Evolutionary conservation across 1,139 yeast genomes (phyloP).

Genomic region (Eremothecium gossypii): DNA sequence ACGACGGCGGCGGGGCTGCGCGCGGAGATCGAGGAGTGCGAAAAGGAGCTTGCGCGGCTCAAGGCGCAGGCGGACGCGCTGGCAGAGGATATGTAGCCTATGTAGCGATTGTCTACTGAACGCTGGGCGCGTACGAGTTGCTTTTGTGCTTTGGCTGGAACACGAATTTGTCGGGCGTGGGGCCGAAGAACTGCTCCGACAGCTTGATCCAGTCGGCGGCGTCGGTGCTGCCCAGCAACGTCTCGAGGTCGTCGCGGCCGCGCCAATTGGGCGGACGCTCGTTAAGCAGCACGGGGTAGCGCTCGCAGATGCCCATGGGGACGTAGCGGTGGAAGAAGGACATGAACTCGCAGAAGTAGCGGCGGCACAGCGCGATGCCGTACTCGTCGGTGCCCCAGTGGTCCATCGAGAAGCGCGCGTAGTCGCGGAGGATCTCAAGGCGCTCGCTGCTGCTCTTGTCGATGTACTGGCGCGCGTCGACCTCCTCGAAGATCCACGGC

Average conservation of each 20-base stretch:
- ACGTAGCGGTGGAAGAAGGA: constrained; percentile 90
- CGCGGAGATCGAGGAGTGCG: constrained; percentile 37
- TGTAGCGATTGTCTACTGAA: neutral
- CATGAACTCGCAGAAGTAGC: constrained; percentile 89
- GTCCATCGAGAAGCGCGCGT: constrained; percentile 72
- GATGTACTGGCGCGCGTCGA: constrained; percentile 76
- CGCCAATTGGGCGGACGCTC: constrained; percentile 91
- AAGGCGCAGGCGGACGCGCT: constrained; percentile 66
- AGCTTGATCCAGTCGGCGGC: constrained; percentile 93
- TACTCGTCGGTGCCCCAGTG: constrained; percentile 98
- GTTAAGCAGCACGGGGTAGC: constrained; percentile 79
- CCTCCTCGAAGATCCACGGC: constrained; percentile 98
- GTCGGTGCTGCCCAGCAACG: constrained; percentile 74
- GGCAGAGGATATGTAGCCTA: constrained; percentile 38
- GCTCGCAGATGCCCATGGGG: constrained; percentile 87
- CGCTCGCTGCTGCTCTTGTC: constrained; percentile 90
- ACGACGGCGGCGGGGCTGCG: constrained; percentile 45
- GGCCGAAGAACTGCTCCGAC: constrained; percentile 93
- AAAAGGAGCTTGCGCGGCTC: constrained; percentile 47
- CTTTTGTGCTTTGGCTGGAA: constrained; percentile 94
- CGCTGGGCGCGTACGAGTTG: constrained; percentile 49
- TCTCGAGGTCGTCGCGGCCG: constrained; percentile 92
- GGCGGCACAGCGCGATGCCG: constrained; percentile 79
- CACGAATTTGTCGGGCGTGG: constrained; percentile 61
- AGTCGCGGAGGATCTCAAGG: constrained; percentile 59